These are phyloP conservation scores for Mucor velutinosus DNA, from an alignment of 371 early-diverging fungal species.

Conservation along the genomic window DNA sequence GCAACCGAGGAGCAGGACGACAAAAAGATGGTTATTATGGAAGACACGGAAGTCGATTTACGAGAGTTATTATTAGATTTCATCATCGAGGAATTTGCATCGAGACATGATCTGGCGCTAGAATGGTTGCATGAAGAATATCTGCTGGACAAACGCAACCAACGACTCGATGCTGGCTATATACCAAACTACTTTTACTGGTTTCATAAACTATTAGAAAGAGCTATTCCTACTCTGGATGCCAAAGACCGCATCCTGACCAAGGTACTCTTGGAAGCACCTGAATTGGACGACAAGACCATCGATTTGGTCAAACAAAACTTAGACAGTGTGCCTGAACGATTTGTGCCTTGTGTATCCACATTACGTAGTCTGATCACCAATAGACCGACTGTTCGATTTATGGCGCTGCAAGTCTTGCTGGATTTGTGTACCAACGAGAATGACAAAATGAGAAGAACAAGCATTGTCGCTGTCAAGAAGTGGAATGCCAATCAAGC, in stretches of 20 bases:
- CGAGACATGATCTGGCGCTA: slow-evolving; percentile 45
- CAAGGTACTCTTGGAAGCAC: slow-evolving; percentile 46
- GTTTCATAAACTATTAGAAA: slow-evolving; percentile 36
- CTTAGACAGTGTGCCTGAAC: slow-evolving; percentile 35
- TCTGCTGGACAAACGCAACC: slow-evolving; percentile 22
- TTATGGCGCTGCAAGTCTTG: slow-evolving; percentile 35
- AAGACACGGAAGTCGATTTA: slow-evolving; percentile 14
- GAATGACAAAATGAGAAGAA: slow-evolving; percentile 45
- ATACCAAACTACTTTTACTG: slow-evolving; percentile 38
- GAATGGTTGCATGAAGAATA: slow-evolving; percentile 51
- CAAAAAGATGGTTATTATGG: not conserved
- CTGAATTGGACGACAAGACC: slow-evolving; percentile 33
- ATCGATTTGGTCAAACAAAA: slow-evolving; percentile 33
- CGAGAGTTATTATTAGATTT: slow-evolving; percentile 42
- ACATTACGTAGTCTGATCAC: slow-evolving; percentile 40
- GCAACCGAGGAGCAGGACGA: slow-evolving; percentile 6
- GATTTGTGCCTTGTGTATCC: slow-evolving; percentile 46
- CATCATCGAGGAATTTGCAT: slow-evolving; percentile 38
- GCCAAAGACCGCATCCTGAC: slow-evolving; percentile 43
- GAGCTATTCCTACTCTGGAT: slow-evolving; percentile 33
- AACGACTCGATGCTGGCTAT: slow-evolving; percentile 13
- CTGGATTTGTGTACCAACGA: slow-evolving; percentile 38
- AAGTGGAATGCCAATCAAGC: slow-evolving; percentile 66
- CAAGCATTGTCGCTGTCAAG: slow-evolving; percentile 63
- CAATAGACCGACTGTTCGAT: slow-evolving; percentile 32